A percentile compares a stretch with the other conserved stretches of the same genome.
phyloP scores from a whole-genome alignment of 1,139 yeast genomes.

The Sugiyamaella pinicola region DNA sequence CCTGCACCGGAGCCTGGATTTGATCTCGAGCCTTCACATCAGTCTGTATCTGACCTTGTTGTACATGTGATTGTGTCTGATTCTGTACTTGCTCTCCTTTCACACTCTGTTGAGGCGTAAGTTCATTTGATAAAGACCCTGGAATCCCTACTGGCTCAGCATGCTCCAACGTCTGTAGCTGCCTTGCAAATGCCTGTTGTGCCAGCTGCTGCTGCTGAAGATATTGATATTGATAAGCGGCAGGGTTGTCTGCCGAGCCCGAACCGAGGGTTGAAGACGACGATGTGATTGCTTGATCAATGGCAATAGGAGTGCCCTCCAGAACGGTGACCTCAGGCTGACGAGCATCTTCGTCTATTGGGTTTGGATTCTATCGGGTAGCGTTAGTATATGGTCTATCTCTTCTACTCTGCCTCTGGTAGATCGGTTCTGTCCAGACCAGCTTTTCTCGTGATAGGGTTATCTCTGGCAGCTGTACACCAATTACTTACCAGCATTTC shows the following conservation, averaged over 20 bases:
- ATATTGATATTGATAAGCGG: conserved; percentile 29
- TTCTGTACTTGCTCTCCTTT: neutral
- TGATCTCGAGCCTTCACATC: neutral
- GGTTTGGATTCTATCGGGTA: conserved; percentile 1
- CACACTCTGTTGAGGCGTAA: conserved; percentile 4
- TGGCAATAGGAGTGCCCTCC: conserved; percentile 21
- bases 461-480: neutral
- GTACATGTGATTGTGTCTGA: conserved; percentile 6
- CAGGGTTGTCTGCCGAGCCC: conserved; percentile 11
- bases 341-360: conserved; percentile 17
- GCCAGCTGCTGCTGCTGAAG: conserved; percentile 32
- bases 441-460: neutral
- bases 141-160: conserved; percentile 32
- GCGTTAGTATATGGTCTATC: neutral
- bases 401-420: no score
- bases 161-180: conserved; percentile 23
- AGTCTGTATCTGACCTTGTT: neutral
- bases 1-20: neutral
- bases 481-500: neutral
- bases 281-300: conserved; percentile 6
- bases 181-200: conserved; percentile 28
- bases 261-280: conserved; percentile 12
- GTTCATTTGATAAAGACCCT: conserved; percentile 6
- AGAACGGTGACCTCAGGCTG: conserved; percentile 21
- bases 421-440: neutral